A percentile compares a stretch with the other conserved stretches of the same genome.
Conservation (phyloP, 169 alveolate species). For the Plasmodium knowlesi region DNA sequence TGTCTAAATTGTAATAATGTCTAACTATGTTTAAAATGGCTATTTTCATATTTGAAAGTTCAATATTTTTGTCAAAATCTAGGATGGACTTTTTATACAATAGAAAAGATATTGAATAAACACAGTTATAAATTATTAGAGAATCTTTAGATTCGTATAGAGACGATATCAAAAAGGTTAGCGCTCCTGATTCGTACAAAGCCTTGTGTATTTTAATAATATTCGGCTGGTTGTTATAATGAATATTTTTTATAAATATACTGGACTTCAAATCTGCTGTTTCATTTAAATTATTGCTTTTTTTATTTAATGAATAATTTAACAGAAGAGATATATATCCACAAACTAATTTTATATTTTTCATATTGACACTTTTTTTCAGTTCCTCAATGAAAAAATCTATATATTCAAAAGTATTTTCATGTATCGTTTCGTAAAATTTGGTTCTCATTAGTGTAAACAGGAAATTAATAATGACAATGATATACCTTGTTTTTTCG, state of each 20-base stretch:
- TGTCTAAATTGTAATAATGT: conserved; percentile 74
- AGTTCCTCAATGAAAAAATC: conserved; percentile 72
- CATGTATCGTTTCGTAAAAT: conserved; percentile 74
- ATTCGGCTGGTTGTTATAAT: conserved; percentile 75
- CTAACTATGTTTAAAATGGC: conserved; percentile 76
- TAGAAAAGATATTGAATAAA: conserved; percentile 73
- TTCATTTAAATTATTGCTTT: conserved; percentile 74
- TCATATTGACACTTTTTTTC: conserved; percentile 72
- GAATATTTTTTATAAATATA: conserved; percentile 75
- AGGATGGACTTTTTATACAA: conserved; percentile 73
- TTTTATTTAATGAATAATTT: conserved; percentile 76
- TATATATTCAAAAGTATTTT: conserved; percentile 75
- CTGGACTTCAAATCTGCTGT: conserved; percentile 76
- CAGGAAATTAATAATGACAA: conserved; percentile 73
- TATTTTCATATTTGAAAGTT: conserved; percentile 75
- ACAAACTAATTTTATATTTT: conserved; percentile 73
- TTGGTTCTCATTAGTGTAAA: conserved; percentile 75
- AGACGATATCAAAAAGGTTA: conserved; percentile 74
- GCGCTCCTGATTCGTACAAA: conserved; percentile 76
- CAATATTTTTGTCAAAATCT: conserved; percentile 74
- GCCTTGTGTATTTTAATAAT: conserved; percentile 76
- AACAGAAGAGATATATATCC: conserved; percentile 73
- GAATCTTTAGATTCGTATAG: conserved; percentile 75
- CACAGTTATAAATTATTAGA: conserved; percentile 73
- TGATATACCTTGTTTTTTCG: conserved; percentile 72